Evolutionary conservation across 2,329 filamentous ascomycete genomes (phyloP).

Genomic region (Pyrenochaeta sp.): DNA sequence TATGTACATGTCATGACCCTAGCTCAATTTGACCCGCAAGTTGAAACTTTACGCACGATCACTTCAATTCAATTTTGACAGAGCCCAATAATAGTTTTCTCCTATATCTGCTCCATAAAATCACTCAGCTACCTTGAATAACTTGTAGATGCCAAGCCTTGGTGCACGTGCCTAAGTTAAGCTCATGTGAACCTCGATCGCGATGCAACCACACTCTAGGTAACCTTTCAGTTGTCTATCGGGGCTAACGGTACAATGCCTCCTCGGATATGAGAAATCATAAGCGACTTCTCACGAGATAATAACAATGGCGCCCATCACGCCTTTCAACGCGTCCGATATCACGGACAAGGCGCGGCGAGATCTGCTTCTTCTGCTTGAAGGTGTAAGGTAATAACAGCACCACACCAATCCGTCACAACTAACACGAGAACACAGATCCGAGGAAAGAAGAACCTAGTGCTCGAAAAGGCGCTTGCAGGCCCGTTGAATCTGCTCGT

Average conservation of each 20-base stretch:
- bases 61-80: too few relatives aligned
- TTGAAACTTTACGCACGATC: too few relatives aligned
- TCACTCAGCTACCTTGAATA: too few relatives aligned
- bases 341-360: conserved; percentile 83
- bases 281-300: neutral
- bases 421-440: conserved; percentile 67
- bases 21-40: conserved; percentile 3
- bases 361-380: conserved; percentile 87
- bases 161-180: neutral
- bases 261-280: conserved; percentile 7
- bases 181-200: neutral
- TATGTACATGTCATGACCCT: neutral
- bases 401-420: conserved; percentile 29
- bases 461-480: conserved; percentile 89
- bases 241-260: conserved; percentile 9
- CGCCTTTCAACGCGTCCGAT: conserved; percentile 75
- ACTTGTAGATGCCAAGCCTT: too few relatives aligned
- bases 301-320: conserved; percentile 69
- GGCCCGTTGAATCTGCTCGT: conserved; percentile 90
- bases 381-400: conserved; percentile 79
- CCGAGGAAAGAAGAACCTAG: conserved; percentile 97
- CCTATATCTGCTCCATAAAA: too few relatives aligned
- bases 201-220: too few relatives aligned
- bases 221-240: too few relatives aligned
- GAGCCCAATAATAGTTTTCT: too few relatives aligned